phyloP scores from a whole-genome alignment of 2,329 filamentous ascomycete genomes.

The Talaromyces sp. region DNA sequence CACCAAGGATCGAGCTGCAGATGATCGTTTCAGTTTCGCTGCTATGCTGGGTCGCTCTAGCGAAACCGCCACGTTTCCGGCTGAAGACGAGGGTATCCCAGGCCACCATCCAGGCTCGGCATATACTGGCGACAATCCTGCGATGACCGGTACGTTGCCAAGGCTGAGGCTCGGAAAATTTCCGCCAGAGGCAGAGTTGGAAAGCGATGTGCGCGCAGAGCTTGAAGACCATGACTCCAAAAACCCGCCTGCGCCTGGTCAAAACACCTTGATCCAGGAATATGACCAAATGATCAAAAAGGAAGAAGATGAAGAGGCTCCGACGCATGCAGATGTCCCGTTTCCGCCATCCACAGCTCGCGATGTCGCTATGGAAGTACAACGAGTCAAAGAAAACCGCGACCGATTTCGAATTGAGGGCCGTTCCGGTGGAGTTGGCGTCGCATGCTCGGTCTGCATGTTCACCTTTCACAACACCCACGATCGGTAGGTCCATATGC shows the following conservation, averaged over 20 bases:
- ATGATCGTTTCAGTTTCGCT: constrained; percentile 55
- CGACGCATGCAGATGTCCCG: constrained; percentile 71
- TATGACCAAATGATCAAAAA: constrained; percentile 85
- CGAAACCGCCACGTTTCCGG: constrained; percentile 53
- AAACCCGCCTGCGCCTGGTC: constrained; percentile 65
- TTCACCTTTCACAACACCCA: constrained; percentile 98
- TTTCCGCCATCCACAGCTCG: constrained; percentile 81
- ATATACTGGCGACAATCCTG: constrained; percentile 53
- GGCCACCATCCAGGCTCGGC: constrained; percentile 62
- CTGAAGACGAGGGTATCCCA: constrained; percentile 64
- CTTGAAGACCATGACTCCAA: constrained; percentile 78
- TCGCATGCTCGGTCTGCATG: constrained; percentile 86
- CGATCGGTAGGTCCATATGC: constrained; percentile 59
- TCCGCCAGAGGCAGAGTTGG: constrained; percentile 75
- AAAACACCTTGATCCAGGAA: constrained; percentile 72
- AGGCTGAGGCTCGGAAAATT: constrained; percentile 73
- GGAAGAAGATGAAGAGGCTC: constrained; percentile 81
- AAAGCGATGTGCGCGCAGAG: constrained; percentile 80
- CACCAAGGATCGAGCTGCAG: constrained; percentile 53
- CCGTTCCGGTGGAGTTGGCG: constrained; percentile 74
- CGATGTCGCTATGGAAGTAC: constrained; percentile 90
- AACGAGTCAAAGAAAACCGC: constrained; percentile 86
- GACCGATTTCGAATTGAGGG: constrained; percentile 86
- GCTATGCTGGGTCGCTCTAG: constrained; percentile 53
- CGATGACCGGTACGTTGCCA: constrained; percentile 50